Base-by-base conservation (phyloP, 345 rosid genomes). In the Eucalyptus viminalis region DNA sequence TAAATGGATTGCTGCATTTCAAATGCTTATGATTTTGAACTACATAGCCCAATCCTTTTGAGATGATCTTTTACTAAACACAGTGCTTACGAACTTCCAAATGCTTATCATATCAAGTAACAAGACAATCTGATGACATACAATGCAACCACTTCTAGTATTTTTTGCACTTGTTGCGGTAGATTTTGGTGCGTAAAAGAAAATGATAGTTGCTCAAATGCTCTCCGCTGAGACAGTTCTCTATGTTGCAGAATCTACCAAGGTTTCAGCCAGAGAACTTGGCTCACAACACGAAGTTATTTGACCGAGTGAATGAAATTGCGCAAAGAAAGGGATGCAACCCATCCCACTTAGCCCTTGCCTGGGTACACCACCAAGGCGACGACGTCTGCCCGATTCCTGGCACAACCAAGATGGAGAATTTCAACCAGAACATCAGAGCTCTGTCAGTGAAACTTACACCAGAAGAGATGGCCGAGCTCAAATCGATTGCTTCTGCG, bases 381-480 rank as follows among this genome's bases (percentile, higher is more conserved):
- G 45, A 81, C 2, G 80, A 88, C 58, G 87, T 88, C 51, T 80
- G 89, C 58, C 89, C 56, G 6, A 88, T 88, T 19, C 87, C 56
- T 2, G 53, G 89, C 22, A 80, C 89, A 37, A 88, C 89, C 86
- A 88, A 88, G 67, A 54, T 54, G 11, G 87, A 88, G 49, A 88
- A 88, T 47, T 88, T 92, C 43, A 53, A 92, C 87, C 89, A 90
- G 87, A 92, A 92, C 86, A 80, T 90, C 56, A 87, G 87, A 80
- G 92, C 92, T 54, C 90, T 95, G 89, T 93, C 95, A 4, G 93
- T 95, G 86, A 95, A 95, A 86, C 92, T 95, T 40, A 90, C 95
- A 60, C 91, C 88, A 2, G 95, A 94, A 88, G 97, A 95, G 88
- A 94, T 94, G 93, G 90, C 92, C 47, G 94, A 96, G 90, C 94